These are phyloP conservation scores for Mycena belliarum DNA, from an alignment of 768 basidiomycete genomes.

Conservation along the genomic window DNA sequence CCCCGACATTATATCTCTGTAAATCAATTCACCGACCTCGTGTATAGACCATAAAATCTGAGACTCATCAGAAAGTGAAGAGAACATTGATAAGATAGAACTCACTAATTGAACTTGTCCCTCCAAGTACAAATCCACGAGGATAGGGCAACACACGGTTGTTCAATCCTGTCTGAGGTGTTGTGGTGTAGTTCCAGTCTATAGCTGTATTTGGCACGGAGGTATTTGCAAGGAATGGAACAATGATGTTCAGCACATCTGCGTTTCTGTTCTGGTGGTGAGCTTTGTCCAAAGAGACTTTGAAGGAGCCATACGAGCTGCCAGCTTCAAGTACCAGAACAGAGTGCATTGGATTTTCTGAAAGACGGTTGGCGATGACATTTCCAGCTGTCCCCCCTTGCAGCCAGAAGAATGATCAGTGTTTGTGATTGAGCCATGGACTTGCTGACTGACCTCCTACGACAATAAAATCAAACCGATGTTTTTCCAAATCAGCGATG, in stretches of 20 bases:
- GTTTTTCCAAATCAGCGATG: not conserved
- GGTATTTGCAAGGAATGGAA: constrained; percentile 1
- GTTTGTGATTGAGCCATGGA: not conserved
- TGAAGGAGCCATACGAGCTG: constrained; percentile 19
- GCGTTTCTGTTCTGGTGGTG: not conserved
- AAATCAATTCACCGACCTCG: too few species aligned
- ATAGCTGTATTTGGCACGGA: constrained; percentile 9
- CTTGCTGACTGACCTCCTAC: constrained; percentile 27
- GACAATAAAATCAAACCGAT: constrained; percentile 6
- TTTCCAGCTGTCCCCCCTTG: constrained; percentile 34
- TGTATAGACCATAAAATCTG: constrained; percentile 22
- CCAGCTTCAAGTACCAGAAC: constrained; percentile 37
- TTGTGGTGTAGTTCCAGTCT: constrained; percentile 34
- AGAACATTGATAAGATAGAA: not conserved
- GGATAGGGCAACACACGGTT: constrained; percentile 26
- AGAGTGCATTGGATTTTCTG: constrained; percentile 30
- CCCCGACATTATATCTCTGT: too few species aligned
- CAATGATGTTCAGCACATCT: not conserved
- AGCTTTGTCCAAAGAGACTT: not conserved
- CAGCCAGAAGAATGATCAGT: too few species aligned
- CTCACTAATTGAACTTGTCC: constrained; percentile 29
- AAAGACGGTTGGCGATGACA: constrained; percentile 34
- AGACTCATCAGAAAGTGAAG: not conserved
- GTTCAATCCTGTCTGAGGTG: constrained; percentile 25
- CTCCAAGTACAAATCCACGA: constrained; percentile 31